A percentile compares a stretch with the other conserved stretches of the same genome.
Evolutionary conservation across 73 alveolate genomes (phyloP).

Genomic region (Effrenium voratum): DNA sequence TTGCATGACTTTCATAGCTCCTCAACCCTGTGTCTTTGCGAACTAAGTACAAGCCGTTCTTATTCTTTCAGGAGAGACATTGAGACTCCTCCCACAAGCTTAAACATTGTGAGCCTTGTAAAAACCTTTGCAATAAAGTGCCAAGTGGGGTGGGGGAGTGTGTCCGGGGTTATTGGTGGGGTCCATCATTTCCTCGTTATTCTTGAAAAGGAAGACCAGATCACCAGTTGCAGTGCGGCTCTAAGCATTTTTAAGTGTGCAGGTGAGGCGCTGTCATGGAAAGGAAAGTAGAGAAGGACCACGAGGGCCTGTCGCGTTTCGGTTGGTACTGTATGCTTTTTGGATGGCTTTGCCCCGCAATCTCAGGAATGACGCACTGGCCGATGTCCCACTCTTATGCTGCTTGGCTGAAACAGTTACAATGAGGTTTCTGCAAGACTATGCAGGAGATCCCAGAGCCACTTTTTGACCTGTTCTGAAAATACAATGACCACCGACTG

Average conservation of each 20-base stretch:
- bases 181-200: neutral
- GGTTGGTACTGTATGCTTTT: neutral
- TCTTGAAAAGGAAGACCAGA: neutral
- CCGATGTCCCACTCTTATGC: slow-evolving; percentile 78
- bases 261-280: neutral
- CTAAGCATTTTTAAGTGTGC: neutral
- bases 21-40: too few relatives aligned
- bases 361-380: slow-evolving; percentile 77
- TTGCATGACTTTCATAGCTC: too few relatives aligned
- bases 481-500: too few relatives aligned
- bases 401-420: neutral
- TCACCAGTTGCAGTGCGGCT: neutral
- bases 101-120: too few relatives aligned
- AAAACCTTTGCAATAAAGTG: too few relatives aligned
- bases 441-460: neutral
- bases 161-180: neutral
- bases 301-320: neutral
- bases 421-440: neutral
- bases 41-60: too few relatives aligned
- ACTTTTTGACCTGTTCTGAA: too few relatives aligned
- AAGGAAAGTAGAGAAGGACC: neutral
- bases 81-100: too few relatives aligned
- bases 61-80: too few relatives aligned
- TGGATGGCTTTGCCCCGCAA: neutral
- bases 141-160: too few relatives aligned